Evolutionary conservation across 1,284 basidiomycete genomes (phyloP).

Genomic region (Sphagnurus paluster): DNA sequence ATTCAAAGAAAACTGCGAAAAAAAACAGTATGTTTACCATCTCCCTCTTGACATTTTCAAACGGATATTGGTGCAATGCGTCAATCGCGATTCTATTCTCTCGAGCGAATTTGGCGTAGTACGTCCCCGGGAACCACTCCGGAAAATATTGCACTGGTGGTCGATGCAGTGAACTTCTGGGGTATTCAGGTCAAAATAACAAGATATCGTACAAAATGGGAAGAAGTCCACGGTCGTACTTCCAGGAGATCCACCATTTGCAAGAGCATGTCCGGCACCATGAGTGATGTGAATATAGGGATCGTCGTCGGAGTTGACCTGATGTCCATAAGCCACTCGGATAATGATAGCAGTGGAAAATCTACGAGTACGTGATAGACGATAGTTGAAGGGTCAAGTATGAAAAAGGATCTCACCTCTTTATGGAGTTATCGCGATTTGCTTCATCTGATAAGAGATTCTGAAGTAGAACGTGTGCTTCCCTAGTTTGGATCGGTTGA

Average conservation of each 20-base stretch:
- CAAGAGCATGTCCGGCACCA: constrained; percentile 10
- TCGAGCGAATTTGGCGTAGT: constrained; percentile 19
- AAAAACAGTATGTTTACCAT: constrained; percentile 13
- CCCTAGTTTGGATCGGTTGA: constrained; percentile 14
- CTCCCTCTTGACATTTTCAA: constrained; percentile 12
- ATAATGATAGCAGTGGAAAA: constrained; percentile 25
- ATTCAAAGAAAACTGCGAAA: too few species aligned
- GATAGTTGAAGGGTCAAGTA: too few species aligned
- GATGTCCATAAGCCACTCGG: constrained; percentile 23
- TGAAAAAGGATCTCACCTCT: constrained; percentile 11
- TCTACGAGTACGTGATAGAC: constrained; percentile 10
- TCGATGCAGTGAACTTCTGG: neutral
- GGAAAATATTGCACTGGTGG: constrained; percentile 23
- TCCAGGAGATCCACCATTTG: constrained; percentile 19
- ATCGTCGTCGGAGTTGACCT: constrained; percentile 23
- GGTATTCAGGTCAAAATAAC: neutral
- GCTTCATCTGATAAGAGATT: constrained; percentile 13
- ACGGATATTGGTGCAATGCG: constrained; percentile 20
- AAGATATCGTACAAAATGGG: neutral
- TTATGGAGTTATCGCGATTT: constrained; percentile 12
- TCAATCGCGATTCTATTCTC: constrained; percentile 3
- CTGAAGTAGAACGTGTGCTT: constrained; percentile 18
- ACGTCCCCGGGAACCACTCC: constrained; percentile 25
- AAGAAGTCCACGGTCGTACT: constrained; percentile 17
- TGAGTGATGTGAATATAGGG: constrained; percentile 18